Conservation (phyloP, 2,329 filamentous ascomycete genomes). For the Colletotrichum sp. region DNA sequence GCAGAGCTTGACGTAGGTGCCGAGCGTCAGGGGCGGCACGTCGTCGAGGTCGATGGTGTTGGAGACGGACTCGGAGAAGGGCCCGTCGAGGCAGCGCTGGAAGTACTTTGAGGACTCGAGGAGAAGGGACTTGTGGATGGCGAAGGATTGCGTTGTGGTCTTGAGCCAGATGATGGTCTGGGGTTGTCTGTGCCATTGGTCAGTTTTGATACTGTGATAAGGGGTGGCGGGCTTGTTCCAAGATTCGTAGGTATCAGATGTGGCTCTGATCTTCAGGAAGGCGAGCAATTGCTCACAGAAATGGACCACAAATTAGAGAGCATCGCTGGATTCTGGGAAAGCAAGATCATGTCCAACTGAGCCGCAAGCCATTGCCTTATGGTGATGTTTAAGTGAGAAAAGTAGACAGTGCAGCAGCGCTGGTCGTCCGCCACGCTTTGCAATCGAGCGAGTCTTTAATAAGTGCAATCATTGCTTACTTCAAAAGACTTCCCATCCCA, state of each 20-base stretch:
- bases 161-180: constrained; percentile 18
- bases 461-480: background rate
- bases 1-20: constrained; percentile 17
- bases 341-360: background rate
- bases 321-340: background rate
- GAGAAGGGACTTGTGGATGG: constrained; percentile 13
- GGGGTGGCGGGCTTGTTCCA: background rate
- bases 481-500: background rate
- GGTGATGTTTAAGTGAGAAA: background rate
- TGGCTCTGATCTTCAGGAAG: background rate
- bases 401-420: background rate
- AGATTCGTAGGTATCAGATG: background rate
- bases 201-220: background rate
- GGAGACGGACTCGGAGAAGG: constrained; percentile 3
- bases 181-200: constrained; percentile 5
- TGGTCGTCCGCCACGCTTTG: too few species aligned
- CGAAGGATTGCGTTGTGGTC: constrained; percentile 1
- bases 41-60: constrained; percentile 16
- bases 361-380: background rate
- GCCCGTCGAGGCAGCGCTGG: constrained; percentile 14
- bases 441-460: too few species aligned
- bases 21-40: background rate
- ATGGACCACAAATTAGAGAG: background rate
- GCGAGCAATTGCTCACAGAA: background rate
- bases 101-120: constrained; percentile 17